Base-by-base conservation (phyloP, 2,329 filamentous ascomycete genomes). In the Cercospora sp. region DNA sequence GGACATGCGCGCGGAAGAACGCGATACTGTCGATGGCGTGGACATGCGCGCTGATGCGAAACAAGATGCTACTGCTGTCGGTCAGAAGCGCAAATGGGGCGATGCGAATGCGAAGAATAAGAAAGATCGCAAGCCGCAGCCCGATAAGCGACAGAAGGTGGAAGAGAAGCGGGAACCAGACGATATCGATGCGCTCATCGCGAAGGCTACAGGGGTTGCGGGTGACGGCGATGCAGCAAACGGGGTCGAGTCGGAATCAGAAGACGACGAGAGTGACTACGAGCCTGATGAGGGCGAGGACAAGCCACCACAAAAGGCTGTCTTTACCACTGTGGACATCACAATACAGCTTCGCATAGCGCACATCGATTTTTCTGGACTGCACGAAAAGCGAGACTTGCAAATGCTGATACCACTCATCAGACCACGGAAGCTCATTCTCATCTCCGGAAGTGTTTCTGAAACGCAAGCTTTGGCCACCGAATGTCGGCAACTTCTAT, bases 371-470 rank as follows among this genome's bases (percentile, higher is more conserved):
- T 97, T 96, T 77, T 90, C 91, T 62, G 95, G 94, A 26, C 82
- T 98, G 26, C 94, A 98, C 79, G 95, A 98, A 77, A 94, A 94
- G 78, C 91, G 94, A 72, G 96, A 93, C 79, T 83, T 99, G 60
- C 92, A 94, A 79, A 97, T 97, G 90, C 82, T 99, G 64, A 93
- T 99, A 60, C 95, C 95, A 0, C 86, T 98, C 5, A 96, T 99
- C 72, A 90, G 94, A 75, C 95, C 95, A 5, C 90, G 94, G 64
- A 99, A 99, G 79, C 86, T 99, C 63, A 96, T 99, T 70, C 85
- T 99, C n/a, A 87, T 97, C 2, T 91, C 90, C 31, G 95, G 95
- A 30, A 90, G 87, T 75, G 84, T 87, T 69, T 87, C 90, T 18
- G 95, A 99, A 78, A 98, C 94, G 0, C 81, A 87, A 66, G 84